A percentile compares a stretch with the other conserved stretches of the same genome.
These are phyloP conservation scores for Coffea eugenioides DNA, from an alignment of 257 asterid species.

Conservation along the genomic window DNA sequence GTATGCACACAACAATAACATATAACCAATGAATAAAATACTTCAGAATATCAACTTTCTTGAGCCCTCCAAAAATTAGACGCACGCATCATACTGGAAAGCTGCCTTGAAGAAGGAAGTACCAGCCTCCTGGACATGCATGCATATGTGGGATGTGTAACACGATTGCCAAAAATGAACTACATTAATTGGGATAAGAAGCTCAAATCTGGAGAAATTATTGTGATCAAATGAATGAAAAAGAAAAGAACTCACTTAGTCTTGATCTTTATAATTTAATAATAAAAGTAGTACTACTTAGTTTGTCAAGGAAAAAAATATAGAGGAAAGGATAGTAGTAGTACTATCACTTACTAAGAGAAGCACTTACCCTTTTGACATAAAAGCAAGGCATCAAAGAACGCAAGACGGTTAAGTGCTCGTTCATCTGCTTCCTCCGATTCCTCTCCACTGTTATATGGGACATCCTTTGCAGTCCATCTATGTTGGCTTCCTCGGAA, in stretches of 20 bases:
- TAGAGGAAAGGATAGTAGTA: not conserved
- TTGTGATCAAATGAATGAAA: no score
- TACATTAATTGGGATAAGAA: not conserved
- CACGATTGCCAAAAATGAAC: not conserved
- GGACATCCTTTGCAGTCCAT: slow-evolving; percentile 42
- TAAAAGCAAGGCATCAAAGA: slow-evolving; percentile 82
- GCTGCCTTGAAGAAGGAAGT: not conserved
- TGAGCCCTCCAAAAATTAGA: not conserved
- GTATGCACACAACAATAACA: not conserved
- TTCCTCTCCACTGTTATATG: slow-evolving; percentile 84
- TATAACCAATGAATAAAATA: not conserved
- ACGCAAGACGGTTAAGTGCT: slow-evolving; percentile 66
- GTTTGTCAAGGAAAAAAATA: not conserved
- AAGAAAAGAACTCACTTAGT: not conserved
- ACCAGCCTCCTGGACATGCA: not conserved
- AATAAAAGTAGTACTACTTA: no score
- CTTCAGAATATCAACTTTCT: not conserved
- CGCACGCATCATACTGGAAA: not conserved
- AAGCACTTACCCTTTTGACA: slow-evolving; percentile 60
- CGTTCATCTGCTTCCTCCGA: slow-evolving; percentile 87
- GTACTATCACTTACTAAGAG: not conserved
- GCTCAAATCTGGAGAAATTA: not conserved
- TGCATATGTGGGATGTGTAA: not conserved
- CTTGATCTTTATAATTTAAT: not conserved
- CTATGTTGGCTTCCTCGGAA: slow-evolving; percentile 32